Percentiles rank a stretch among this genome's conserved stretches.
Evolutionary conservation across 768 basidiomycete species (phyloP).

Genomic region (Lactarius hatsudake): DNA sequence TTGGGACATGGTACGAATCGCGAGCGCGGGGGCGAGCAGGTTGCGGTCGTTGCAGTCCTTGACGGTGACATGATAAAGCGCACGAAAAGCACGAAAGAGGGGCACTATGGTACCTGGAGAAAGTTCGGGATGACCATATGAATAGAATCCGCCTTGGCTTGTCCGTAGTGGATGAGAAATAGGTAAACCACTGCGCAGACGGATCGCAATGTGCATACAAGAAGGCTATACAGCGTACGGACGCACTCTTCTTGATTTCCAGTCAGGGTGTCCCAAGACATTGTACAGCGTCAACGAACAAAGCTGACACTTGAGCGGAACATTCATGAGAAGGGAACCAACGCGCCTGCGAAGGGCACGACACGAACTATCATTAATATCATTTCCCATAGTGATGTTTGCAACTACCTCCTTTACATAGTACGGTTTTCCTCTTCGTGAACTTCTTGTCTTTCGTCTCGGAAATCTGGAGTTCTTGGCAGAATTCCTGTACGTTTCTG

Average conservation of each 20-base stretch:
- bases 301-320: constrained; percentile 70
- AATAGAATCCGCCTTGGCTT: constrained; percentile 90
- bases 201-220: constrained; percentile 2
- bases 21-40: constrained; percentile 92
- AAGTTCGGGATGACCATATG: constrained; percentile 36
- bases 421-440: constrained; percentile 84
- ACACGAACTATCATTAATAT: constrained; percentile 88
- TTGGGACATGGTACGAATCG: constrained; percentile 99
- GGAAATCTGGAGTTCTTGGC: too few relatives aligned
- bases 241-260: constrained; percentile 98
- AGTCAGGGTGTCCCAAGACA: constrained; percentile 92
- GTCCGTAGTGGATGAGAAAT: constrained; percentile 95
- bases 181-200: constrained; percentile 86
- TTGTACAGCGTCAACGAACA: constrained; percentile 92
- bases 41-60: constrained; percentile 97
- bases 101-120: constrained; percentile 9
- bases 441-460: constrained; percentile 97
- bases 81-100: background rate
- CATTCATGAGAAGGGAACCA: too few relatives aligned
- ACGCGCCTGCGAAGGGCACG: too few relatives aligned
- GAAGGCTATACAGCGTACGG: background rate
- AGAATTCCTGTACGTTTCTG: constrained; percentile 63
- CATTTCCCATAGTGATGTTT: constrained; percentile 99
- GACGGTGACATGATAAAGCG: constrained; percentile 22
- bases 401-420: constrained; percentile 99